Percentiles rank a stretch among this genome's conserved stretches.
phyloP scores from a whole-genome alignment of 192 early-diverging fungal genomes.

The Rhizophagus sp. region DNA sequence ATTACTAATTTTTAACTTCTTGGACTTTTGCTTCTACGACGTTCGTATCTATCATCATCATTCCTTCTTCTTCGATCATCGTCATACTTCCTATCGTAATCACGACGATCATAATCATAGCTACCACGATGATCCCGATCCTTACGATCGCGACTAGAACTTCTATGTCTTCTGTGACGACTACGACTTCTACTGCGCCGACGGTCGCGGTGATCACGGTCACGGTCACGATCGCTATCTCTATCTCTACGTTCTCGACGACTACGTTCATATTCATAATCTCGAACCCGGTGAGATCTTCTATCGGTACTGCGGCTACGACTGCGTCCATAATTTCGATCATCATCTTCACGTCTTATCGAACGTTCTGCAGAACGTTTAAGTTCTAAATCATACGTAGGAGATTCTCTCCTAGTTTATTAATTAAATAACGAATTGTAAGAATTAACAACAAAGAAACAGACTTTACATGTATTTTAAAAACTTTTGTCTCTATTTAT shows the following conservation, averaged over 20 bases:
- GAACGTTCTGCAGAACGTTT: conserved; percentile 5
- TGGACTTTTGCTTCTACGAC: conserved; percentile 22
- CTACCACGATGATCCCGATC: conserved; percentile 13
- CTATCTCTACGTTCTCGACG: conserved; percentile 4
- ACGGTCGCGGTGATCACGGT: background rate
- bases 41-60: conserved; percentile 23
- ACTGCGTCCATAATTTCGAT: conserved; percentile 9
- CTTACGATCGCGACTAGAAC: conserved; percentile 18
- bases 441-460: background rate
- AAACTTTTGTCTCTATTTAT: background rate
- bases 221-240: conserved; percentile 8
- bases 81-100: background rate
- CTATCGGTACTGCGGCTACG: conserved; percentile 6
- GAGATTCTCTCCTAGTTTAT: conserved; percentile 25
- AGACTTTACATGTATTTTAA: conserved; percentile 16
- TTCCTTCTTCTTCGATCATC: conserved; percentile 21
- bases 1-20: conserved; percentile 16
- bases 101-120: conserved; percentile 26
- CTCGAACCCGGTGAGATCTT: conserved; percentile 14
- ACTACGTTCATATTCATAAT: conserved; percentile 23
- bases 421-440: background rate
- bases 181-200: background rate
- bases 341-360: conserved; percentile 4
- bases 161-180: conserved; percentile 25
- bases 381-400: conserved; percentile 23